phyloP scores from a whole-genome alignment of 805 yeast species.

The Candida vaughaniae region DNA sequence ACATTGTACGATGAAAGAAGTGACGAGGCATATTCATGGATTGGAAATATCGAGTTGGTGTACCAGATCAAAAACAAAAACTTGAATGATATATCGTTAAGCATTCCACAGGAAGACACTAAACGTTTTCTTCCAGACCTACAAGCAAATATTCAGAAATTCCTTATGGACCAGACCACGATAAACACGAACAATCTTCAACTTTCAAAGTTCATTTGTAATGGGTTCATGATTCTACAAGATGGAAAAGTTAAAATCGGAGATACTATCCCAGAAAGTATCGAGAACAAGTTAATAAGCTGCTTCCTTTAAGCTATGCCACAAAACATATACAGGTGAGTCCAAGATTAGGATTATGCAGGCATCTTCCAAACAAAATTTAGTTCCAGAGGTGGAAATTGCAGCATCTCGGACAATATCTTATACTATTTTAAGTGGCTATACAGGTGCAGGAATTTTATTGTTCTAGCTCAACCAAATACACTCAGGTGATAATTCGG shows the following conservation, averaged over 20 bases:
- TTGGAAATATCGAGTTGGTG: conserved; percentile 12
- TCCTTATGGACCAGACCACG: conserved; percentile 19
- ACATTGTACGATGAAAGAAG: not conserved
- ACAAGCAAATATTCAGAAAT: conserved; percentile 17
- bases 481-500: too few species aligned
- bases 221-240: not conserved
- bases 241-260: not conserved
- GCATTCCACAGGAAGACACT: conserved; percentile 21
- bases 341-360: too few species aligned
- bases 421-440: too few species aligned
- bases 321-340: too few species aligned
- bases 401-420: too few species aligned
- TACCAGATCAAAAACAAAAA: conserved; percentile 11
- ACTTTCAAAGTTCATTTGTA: conserved; percentile 19
- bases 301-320: too few species aligned
- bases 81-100: conserved; percentile 21
- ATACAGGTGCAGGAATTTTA: too few species aligned
- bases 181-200: conserved; percentile 20
- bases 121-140: conserved; percentile 10
- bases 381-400: too few species aligned
- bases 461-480: too few species aligned
- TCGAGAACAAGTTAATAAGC: not conserved
- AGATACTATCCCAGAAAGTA: not conserved
- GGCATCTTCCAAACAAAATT: too few species aligned
- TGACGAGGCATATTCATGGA: not conserved